phyloP scores from a whole-genome alignment of 441 rosid species.

The Jatropha podagrica region DNA sequence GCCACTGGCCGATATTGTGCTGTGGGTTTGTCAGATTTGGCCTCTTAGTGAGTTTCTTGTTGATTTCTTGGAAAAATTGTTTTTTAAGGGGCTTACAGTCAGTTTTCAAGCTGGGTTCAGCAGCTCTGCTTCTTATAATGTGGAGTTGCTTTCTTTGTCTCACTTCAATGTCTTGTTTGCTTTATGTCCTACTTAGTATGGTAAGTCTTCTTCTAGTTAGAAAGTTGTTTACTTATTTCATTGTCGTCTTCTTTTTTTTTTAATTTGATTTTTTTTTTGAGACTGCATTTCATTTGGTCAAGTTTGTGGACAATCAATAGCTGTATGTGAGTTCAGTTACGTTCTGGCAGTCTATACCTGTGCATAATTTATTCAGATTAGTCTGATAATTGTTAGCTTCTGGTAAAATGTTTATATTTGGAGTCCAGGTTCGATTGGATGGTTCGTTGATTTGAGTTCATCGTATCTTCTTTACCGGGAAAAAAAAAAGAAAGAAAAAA shows the following conservation, averaged over 20 bases:
- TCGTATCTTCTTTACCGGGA: neutral
- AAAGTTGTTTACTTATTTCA: neutral
- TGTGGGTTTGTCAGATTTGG: slow-evolving; percentile 53
- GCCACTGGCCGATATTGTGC: slow-evolving; percentile 92
- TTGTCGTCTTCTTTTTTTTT: neutral
- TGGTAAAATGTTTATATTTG: neutral
- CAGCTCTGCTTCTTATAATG: slow-evolving; percentile 88
- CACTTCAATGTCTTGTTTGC: slow-evolving; percentile 83
- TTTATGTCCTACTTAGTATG: slow-evolving; percentile 79
- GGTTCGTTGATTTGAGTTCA: neutral
- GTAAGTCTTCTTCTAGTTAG: slow-evolving; percentile 37
- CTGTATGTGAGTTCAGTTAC: neutral
- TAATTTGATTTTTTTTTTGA: neutral
- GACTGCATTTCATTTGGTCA: neutral
- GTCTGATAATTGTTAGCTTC: neutral
- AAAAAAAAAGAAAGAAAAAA: too few species aligned
- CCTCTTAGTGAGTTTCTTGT: slow-evolving; percentile 38
- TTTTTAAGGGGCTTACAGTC: slow-evolving; percentile 68
- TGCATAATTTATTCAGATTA: neutral
- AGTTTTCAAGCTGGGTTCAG: slow-evolving; percentile 68
- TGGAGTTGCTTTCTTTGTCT: slow-evolving; percentile 99
- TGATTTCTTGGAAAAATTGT: slow-evolving; percentile 79
- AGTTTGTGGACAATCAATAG: neutral
- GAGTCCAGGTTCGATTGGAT: too few species aligned
- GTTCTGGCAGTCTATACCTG: neutral